Evolutionary conservation across 345 rosid genomes (phyloP).

Genomic region (Moricandia moricandioides): DNA sequence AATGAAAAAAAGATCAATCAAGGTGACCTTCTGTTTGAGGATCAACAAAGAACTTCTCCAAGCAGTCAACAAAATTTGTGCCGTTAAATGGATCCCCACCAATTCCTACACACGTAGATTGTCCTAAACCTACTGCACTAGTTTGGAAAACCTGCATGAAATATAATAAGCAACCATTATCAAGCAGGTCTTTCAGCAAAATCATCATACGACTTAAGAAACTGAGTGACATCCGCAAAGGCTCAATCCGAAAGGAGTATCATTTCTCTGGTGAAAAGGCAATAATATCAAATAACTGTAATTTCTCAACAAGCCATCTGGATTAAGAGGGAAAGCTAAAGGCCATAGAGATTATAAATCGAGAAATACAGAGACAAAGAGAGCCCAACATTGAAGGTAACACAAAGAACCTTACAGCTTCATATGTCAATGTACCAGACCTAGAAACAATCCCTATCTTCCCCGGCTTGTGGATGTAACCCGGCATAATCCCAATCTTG

Average conservation of each 20-base stretch:
- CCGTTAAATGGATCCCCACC: constrained; percentile 96
- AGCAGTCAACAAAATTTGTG: constrained; percentile 85
- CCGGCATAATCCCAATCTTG: constrained; percentile 94
- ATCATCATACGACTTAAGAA: too few relatives aligned
- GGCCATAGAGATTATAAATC: background rate
- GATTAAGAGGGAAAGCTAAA: background rate
- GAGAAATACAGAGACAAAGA: background rate
- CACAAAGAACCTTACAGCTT: constrained; percentile 61
- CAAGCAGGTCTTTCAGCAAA: background rate
- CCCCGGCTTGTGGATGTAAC: constrained; percentile 90
- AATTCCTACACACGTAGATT: constrained; percentile 87
- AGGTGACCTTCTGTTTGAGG: constrained; percentile 84
- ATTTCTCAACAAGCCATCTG: background rate
- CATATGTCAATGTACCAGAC: constrained; percentile 93
- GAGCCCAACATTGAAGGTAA: background rate
- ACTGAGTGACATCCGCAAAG: too few relatives aligned
- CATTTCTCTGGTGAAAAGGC: background rate
- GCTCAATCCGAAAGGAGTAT: too few relatives aligned
- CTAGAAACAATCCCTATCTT: constrained; percentile 90
- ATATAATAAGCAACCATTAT: background rate
- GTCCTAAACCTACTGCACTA: constrained; percentile 83
- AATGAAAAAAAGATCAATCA: background rate
- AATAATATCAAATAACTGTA: background rate
- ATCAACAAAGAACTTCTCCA: constrained; percentile 67
- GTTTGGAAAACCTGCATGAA: constrained; percentile 79